phyloP scores from a whole-genome alignment of 2,329 filamentous ascomycete species.

The Cladosporium sp. region DNA sequence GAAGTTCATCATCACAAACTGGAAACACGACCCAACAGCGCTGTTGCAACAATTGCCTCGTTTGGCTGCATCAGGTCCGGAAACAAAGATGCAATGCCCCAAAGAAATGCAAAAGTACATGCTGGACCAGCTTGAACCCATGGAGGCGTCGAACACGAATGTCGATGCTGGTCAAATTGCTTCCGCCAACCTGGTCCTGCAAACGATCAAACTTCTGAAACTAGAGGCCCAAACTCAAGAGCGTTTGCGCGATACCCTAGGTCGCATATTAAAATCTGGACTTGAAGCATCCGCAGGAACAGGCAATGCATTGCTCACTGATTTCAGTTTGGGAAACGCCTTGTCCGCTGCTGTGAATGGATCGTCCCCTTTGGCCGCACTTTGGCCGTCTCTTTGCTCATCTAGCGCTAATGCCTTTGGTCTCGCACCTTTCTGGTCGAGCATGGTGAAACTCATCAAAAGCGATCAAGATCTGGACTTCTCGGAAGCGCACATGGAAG shows the following conservation, averaged over 20 bases:
- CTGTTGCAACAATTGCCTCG: constrained; percentile 11
- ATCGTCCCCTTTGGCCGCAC: constrained; percentile 1
- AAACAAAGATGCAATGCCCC: constrained; percentile 10
- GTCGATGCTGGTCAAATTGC: neutral
- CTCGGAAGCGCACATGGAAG: constrained; percentile 48
- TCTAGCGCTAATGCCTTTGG: constrained; percentile 10
- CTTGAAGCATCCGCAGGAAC: neutral
- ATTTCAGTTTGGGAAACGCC: constrained; percentile 9
- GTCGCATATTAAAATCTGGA: constrained; percentile 1
- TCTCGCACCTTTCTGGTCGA: constrained; percentile 25
- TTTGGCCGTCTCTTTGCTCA: constrained; percentile 5
- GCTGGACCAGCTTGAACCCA: constrained; percentile 4
- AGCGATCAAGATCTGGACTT: constrained; percentile 9
- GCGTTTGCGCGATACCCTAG: neutral
- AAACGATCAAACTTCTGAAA: constrained; percentile 6
- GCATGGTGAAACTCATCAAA: constrained; percentile 20
- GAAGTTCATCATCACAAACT: constrained; percentile 72
- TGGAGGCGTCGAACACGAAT: neutral
- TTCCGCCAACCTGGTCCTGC: constrained; percentile 5
- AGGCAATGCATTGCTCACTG: neutral
- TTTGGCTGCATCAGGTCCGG: constrained; percentile 1
- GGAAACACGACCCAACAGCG: constrained; percentile 40
- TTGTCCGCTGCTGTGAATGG: constrained; percentile 6
- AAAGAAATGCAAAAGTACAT: constrained; percentile 11
- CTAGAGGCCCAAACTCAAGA: neutral